These are phyloP conservation scores for Trichoderma sp. DNA, from an alignment of 2,329 filamentous ascomycete species.

Conservation along the genomic window DNA sequence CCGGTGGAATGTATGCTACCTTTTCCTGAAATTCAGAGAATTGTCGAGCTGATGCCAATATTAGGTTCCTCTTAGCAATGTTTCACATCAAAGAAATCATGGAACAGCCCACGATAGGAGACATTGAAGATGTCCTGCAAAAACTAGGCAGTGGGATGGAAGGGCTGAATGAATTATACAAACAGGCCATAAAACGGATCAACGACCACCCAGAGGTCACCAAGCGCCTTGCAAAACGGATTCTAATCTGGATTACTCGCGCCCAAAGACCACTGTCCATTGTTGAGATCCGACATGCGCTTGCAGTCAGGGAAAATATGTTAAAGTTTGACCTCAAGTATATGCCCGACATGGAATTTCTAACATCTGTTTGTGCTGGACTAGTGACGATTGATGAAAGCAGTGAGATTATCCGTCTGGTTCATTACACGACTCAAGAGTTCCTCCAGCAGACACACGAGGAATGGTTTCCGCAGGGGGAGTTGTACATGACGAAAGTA, in stretches of 20 bases:
- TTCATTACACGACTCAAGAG: slow-evolving; percentile 49
- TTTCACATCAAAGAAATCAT: neutral
- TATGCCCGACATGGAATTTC: slow-evolving; percentile 35
- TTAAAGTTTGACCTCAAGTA: slow-evolving; percentile 29
- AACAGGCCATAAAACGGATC: slow-evolving; percentile 45
- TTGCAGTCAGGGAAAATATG: slow-evolving; percentile 39
- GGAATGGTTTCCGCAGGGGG: slow-evolving; percentile 35
- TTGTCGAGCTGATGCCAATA: neutral
- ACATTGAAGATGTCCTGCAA: neutral
- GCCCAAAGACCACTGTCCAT: slow-evolving; percentile 37
- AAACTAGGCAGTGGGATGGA: neutral
- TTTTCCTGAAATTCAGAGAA: neutral
- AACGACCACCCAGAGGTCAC: slow-evolving; percentile 34
- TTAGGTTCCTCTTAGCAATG: neutral
- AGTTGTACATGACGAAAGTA: slow-evolving; percentile 31
- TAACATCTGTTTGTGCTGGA: slow-evolving; percentile 44
- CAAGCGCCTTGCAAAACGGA: slow-evolving; percentile 38
- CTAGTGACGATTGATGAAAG: slow-evolving; percentile 44
- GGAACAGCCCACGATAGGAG: neutral
- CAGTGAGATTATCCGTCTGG: slow-evolving; percentile 41
- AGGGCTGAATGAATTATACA: slow-evolving; percentile 43
- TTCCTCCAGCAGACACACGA: slow-evolving; percentile 40
- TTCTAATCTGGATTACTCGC: slow-evolving; percentile 44
- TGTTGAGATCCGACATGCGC: slow-evolving; percentile 44
- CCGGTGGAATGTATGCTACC: neutral